Percentiles rank a stretch among this genome's conserved stretches.
Evolutionary conservation across 164 flowering plant species (phyloP).

Genomic region (Kingdonia uniflora): DNA sequence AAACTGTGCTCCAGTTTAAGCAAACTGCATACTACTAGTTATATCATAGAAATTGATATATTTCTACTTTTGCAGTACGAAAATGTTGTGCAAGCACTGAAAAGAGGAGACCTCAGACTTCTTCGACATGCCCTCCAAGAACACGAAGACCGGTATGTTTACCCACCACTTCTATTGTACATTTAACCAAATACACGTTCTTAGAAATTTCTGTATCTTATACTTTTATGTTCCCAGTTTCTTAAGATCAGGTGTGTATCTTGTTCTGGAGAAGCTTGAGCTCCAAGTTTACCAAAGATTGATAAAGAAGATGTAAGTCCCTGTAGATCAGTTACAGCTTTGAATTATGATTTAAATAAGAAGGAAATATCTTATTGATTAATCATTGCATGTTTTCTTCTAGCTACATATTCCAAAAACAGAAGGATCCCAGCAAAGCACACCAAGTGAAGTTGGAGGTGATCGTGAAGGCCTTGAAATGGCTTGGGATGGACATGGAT

Average conservation of each 20-base stretch:
- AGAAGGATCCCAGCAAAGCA: slow-evolving; percentile 77
- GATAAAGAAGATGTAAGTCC: slow-evolving; percentile 84
- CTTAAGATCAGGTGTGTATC: slow-evolving; percentile 91
- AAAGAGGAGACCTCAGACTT: slow-evolving; percentile 88
- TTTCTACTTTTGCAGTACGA: slow-evolving; percentile 38
- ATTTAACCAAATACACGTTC: background rate
- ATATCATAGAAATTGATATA: no score
- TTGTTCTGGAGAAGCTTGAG: slow-evolving; percentile 93
- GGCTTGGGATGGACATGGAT: slow-evolving; percentile 96
- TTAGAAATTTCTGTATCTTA: background rate
- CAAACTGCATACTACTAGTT: no score
- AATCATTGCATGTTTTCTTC: slow-evolving; percentile 4
- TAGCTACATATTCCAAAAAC: slow-evolving; percentile 87
- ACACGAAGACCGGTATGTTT: slow-evolving; percentile 68
- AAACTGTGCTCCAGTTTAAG: background rate
- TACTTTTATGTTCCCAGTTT: slow-evolving; percentile 38
- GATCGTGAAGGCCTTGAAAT: slow-evolving; percentile 79
- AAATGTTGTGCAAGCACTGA: slow-evolving; percentile 60
- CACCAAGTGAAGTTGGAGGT: slow-evolving; percentile 92
- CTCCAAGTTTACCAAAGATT: slow-evolving; percentile 95
- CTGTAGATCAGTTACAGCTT: background rate
- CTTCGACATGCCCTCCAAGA: slow-evolving; percentile 79
- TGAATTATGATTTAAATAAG: no score
- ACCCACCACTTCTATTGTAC: background rate
- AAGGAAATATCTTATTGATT: no score